A percentile compares a stretch with the other conserved stretches of the same genome.
These are phyloP conservation scores for Trichoderma erinaceum DNA, from an alignment of 495 filamentous ascomycete species.

Conservation along the genomic window DNA sequence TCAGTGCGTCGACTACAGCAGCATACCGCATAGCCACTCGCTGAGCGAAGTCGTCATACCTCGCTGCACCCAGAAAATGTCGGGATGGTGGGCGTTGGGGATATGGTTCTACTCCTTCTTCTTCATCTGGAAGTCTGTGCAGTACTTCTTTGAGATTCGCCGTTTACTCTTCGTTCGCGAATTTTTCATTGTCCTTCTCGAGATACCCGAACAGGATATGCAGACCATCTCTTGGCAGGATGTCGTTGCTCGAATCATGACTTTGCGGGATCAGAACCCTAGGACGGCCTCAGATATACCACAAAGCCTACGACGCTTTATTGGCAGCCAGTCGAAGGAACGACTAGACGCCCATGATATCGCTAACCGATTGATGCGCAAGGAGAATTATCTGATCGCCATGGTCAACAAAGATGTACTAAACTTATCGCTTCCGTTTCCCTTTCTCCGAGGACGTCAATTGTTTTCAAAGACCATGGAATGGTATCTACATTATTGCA, in stretches of 20 bases:
- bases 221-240: conserved; percentile 97
- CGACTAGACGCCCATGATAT: conserved; percentile 95
- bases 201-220: conserved; percentile 84
- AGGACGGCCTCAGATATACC: conserved; percentile 57
- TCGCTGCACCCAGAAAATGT: conserved; percentile 84
- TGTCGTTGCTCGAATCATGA: conserved; percentile 83
- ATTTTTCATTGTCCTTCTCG: conserved; percentile 81
- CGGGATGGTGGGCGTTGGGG: conserved; percentile 65
- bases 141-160: conserved; percentile 67
- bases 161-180: conserved; percentile 73
- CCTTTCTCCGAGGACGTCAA: conserved; percentile 71
- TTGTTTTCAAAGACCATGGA: conserved; percentile 75
- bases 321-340: conserved; percentile 86
- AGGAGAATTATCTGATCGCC: conserved; percentile 94
- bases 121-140: conserved; percentile 73
- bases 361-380: conserved; percentile 92
- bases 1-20: conserved; percentile 78
- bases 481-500: conserved; percentile 81
- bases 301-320: conserved; percentile 49
- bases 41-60: conserved; percentile 72
- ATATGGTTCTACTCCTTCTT: conserved; percentile 87
- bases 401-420: conserved; percentile 94
- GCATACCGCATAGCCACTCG: conserved; percentile 65
- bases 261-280: conserved; percentile 77
- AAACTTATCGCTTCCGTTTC: conserved; percentile 77